Conservation (phyloP, 2,329 filamentous ascomycete species). For the Pezicula radicicola region DNA sequence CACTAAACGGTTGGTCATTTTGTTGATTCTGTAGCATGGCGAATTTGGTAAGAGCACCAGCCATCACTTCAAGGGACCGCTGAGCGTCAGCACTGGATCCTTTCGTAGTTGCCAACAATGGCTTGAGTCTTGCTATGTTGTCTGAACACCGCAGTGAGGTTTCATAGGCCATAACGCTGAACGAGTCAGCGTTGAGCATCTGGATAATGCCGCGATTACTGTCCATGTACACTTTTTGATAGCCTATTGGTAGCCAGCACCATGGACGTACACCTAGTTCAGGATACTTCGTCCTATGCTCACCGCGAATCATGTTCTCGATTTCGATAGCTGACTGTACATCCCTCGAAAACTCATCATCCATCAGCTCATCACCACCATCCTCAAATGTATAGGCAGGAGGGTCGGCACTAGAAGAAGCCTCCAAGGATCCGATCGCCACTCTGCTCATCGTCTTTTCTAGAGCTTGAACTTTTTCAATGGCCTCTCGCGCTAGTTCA, state of each 20-base stretch:
- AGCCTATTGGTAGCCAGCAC: constrained; percentile 10
- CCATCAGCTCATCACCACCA: constrained; percentile 5
- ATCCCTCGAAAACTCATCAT: constrained; percentile 12
- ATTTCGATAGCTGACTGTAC: constrained; percentile 11
- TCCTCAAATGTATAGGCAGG: constrained; percentile 17
- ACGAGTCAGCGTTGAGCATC: constrained; percentile 10
- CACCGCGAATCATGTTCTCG: constrained; percentile 7
- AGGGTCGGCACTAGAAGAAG: constrained; percentile 4
- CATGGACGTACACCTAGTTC: not conserved
- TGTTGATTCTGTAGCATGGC: constrained; percentile 12
- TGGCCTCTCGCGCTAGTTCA: not conserved
- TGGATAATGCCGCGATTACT: constrained; percentile 4
- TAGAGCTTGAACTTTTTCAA: too few species aligned
- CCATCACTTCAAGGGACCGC: constrained; percentile 9
- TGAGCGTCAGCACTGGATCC: constrained; percentile 8
- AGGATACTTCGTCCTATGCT: constrained; percentile 6
- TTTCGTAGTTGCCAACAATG: constrained; percentile 5
- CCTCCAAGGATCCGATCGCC: too few species aligned
- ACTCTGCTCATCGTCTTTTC: constrained; percentile 4
- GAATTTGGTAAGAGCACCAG: constrained; percentile 11
- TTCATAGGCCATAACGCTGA: constrained; percentile 16
- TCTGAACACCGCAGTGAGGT: constrained; percentile 11
- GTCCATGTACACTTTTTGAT: constrained; percentile 5
- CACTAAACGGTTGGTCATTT: constrained; percentile 7
- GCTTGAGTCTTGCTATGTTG: constrained; percentile 9